Percentiles rank a stretch among this genome's conserved stretches.
Evolutionary conservation across 2,329 filamentous ascomycete species (phyloP).

Genomic region (Fusarium nelsonii): DNA sequence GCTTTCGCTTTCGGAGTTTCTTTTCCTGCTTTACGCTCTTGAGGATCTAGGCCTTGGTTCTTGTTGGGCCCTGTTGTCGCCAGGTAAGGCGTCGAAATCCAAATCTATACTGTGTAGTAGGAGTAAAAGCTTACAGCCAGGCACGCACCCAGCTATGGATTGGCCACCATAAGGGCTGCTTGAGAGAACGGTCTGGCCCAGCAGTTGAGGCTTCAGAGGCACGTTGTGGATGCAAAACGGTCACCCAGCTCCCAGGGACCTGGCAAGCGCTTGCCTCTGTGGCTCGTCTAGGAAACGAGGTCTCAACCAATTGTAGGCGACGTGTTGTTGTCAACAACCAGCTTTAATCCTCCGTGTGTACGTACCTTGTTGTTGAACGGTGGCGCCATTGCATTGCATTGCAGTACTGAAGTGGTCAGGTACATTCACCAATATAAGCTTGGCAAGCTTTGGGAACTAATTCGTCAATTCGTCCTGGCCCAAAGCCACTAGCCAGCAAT

Average conservation of each 20-base stretch:
- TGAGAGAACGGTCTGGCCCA: slow-evolving; percentile 4
- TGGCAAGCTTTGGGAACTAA: background rate
- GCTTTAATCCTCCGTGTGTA: slow-evolving; percentile 26
- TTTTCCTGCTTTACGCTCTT: background rate
- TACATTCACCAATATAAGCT: slow-evolving; percentile 4
- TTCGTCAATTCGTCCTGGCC: background rate
- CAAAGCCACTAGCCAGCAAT: background rate
- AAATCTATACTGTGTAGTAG: background rate
- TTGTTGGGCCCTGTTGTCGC: slow-evolving; percentile 10
- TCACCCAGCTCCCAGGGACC: slow-evolving; percentile 21
- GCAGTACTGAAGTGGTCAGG: slow-evolving; percentile 12
- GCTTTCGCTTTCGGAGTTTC: background rate
- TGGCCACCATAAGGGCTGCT: slow-evolving; percentile 7
- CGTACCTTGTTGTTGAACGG: slow-evolving; percentile 9
- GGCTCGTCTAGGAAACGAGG: slow-evolving; percentile 9
- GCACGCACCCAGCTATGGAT: slow-evolving; percentile 5
- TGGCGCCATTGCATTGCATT: slow-evolving; percentile 8
- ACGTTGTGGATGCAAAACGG: slow-evolving; percentile 31
- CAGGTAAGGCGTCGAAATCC: background rate
- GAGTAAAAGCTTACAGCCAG: slow-evolving; percentile 14
- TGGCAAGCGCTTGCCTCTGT: slow-evolving; percentile 26
- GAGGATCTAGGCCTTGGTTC: background rate
- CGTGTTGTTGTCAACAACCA: slow-evolving; percentile 25
- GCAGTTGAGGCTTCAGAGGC: slow-evolving; percentile 8
- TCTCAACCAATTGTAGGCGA: slow-evolving; percentile 28